A percentile compares a stretch with the other conserved stretches of the same genome.
Evolutionary conservation across 108 stramenopile genomes (phyloP).

Genomic region (Cyclostephanos tholiformis): DNA sequence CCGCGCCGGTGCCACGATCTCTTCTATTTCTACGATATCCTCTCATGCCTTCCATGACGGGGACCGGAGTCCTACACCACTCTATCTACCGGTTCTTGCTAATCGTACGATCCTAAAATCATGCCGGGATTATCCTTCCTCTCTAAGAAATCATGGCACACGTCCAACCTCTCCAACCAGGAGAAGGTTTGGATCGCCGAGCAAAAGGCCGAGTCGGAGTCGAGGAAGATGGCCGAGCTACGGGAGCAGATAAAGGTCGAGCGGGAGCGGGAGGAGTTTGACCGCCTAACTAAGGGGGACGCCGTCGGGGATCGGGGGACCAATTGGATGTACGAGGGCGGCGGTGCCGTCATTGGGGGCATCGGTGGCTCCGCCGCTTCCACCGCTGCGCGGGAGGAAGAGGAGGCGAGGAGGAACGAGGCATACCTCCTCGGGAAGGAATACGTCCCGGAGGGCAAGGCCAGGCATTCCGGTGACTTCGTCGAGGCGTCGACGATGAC

Average conservation of each 20-base stretch:
- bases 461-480: slow-evolving; percentile 60
- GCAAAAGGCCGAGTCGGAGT: slow-evolving; percentile 85
- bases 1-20: no score
- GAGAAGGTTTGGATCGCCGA: slow-evolving; percentile 96
- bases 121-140: slow-evolving; percentile 90
- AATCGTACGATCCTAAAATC: no score
- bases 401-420: slow-evolving; percentile 75
- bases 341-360: background rate
- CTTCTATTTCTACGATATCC: no score
- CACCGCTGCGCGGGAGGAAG: slow-evolving; percentile 3
- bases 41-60: background rate
- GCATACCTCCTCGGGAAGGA: slow-evolving; percentile 93
- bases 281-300: slow-evolving; percentile 46
- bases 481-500: slow-evolving; percentile 58
- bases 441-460: slow-evolving; percentile 57
- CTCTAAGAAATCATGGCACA: slow-evolving; percentile 95
- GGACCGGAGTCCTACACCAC: slow-evolving; percentile 2
- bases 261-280: slow-evolving; percentile 89
- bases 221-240: slow-evolving; percentile 79
- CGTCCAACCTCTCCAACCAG: slow-evolving; percentile 90
- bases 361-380: background rate
- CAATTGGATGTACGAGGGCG: slow-evolving; percentile 93
- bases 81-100: no score
- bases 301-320: slow-evolving; percentile 77
- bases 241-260: slow-evolving; percentile 91